Percentiles rank a stretch among this genome's conserved stretches.
Evolutionary conservation across 352 stramenopile species (phyloP).

Genomic region (Thalassiosira livingstoniorum): DNA sequence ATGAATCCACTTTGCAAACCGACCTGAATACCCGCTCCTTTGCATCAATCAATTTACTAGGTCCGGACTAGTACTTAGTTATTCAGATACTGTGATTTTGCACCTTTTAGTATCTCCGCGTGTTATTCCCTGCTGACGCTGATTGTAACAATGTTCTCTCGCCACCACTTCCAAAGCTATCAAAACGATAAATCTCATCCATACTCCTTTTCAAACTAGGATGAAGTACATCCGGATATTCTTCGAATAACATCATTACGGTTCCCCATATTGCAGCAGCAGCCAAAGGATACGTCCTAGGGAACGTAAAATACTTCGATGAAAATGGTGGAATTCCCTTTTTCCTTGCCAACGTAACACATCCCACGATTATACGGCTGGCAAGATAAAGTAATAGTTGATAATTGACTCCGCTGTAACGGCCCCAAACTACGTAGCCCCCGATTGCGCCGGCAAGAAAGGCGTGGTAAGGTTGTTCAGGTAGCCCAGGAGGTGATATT

Average conservation of each 20-base stretch:
- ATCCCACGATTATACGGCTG: constrained; percentile 73
- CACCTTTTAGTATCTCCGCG: too few species aligned
- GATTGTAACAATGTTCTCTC: too few species aligned
- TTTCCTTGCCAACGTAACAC: constrained; percentile 57
- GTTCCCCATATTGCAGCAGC: constrained; percentile 75
- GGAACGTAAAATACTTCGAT: constrained; percentile 46
- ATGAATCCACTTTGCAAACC: too few species aligned
- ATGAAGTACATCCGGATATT: constrained; percentile 78
- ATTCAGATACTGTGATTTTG: too few species aligned
- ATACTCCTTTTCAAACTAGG: constrained; percentile 76
- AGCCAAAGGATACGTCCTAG: constrained; percentile 61
- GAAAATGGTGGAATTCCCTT: constrained; percentile 50
- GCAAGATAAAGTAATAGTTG: constrained; percentile 81
- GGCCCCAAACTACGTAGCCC: constrained; percentile 79
- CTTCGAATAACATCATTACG: constrained; percentile 83
- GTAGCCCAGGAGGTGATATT: constrained; percentile 56
- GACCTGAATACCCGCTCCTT: too few species aligned
- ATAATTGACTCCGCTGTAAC: constrained; percentile 77
- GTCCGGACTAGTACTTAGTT: too few species aligned
- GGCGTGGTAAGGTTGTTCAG: constrained; percentile 73
- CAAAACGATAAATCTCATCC: constrained; percentile 82
- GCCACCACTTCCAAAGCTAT: neutral
- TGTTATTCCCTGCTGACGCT: too few species aligned
- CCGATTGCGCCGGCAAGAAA: constrained; percentile 74
- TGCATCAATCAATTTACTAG: too few species aligned